Evolutionary conservation across 345 rosid species (phyloP).

Genomic region (Sisymbrium altissimum): DNA sequence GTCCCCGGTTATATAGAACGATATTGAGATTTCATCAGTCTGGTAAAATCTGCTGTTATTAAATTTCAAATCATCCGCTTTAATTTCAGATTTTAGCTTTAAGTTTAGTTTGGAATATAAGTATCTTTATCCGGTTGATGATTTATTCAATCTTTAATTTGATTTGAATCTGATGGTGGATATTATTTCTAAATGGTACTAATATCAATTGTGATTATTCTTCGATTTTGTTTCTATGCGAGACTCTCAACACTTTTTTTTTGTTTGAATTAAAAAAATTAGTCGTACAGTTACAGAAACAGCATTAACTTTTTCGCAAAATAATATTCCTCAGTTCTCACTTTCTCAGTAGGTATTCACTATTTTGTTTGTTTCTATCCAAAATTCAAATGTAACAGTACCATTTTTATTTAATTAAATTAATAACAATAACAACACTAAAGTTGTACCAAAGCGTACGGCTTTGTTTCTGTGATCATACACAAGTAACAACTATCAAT

Average conservation of each 20-base stretch:
- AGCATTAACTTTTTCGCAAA: conserved; percentile 2
- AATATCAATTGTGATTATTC: neutral
- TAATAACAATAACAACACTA: neutral
- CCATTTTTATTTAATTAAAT: neutral
- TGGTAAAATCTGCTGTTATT: neutral
- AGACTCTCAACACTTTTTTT: neutral
- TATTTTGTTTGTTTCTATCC: neutral
- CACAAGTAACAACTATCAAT: neutral
- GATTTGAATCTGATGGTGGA: neutral
- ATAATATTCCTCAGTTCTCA: neutral
- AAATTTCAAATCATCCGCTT: neutral
- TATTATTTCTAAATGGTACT: neutral
- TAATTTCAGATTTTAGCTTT: neutral
- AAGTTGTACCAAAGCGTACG: conserved; percentile 3
- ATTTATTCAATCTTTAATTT: neutral
- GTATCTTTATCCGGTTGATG: neutral
- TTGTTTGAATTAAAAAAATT: neutral
- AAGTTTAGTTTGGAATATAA: neutral
- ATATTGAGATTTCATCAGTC: neutral
- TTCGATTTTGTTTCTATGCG: conserved; percentile 11
- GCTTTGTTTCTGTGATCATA: neutral
- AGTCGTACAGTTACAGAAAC: conserved; percentile 15
- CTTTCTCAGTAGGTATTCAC: neutral
- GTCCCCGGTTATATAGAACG: neutral
- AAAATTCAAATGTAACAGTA: conserved; percentile 9